phyloP scores from a whole-genome alignment of 2,329 filamentous ascomycete genomes.

The Leptographium galeiforme region DNA sequence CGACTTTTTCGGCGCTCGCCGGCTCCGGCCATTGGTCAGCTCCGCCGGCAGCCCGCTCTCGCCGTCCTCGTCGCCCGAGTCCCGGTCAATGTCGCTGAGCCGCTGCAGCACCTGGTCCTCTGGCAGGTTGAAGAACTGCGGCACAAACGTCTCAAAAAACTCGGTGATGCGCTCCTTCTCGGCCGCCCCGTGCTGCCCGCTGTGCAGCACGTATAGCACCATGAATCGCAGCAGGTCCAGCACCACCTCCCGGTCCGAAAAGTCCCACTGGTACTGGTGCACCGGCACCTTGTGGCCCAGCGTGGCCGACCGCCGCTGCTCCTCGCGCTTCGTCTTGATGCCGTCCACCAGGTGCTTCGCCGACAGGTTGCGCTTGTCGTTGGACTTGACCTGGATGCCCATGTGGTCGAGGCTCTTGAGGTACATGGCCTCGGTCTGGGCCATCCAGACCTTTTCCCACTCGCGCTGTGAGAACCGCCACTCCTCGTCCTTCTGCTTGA shows the following conservation, averaged over 20 bases:
- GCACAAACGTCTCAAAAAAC: constrained; percentile 65
- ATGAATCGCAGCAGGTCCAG: constrained; percentile 48
- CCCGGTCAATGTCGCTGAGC: constrained; percentile 55
- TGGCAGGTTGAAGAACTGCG: constrained; percentile 62
- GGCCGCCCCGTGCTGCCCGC: constrained; percentile 55
- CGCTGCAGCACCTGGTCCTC: constrained; percentile 55
- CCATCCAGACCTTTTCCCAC: constrained; percentile 98
- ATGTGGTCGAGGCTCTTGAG: constrained; percentile 95
- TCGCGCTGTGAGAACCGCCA: constrained; percentile 92
- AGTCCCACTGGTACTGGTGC: constrained; percentile 64
- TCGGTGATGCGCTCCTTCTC: constrained; percentile 63
- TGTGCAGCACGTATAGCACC: constrained; percentile 52
- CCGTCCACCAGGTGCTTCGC: constrained; percentile 81
- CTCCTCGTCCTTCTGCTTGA: constrained; percentile 94
- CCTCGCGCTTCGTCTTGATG: constrained; percentile 85
- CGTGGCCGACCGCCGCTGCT: constrained; percentile 59
- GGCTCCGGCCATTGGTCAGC: constrained; percentile 49
- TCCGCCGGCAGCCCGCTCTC: constrained; percentile 61
- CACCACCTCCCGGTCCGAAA: constrained; percentile 57
- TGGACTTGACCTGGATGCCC: constrained; percentile 75
- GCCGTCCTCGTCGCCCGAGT: constrained; percentile 63
- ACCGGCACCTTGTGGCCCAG: constrained; percentile 45
- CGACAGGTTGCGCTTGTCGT: constrained; percentile 83
- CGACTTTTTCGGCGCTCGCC: constrained; percentile 54
- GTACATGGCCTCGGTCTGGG: constrained; percentile 88